phyloP scores from a whole-genome alignment of 768 basidiomycete species.

The Termitomyces sp. region DNA sequence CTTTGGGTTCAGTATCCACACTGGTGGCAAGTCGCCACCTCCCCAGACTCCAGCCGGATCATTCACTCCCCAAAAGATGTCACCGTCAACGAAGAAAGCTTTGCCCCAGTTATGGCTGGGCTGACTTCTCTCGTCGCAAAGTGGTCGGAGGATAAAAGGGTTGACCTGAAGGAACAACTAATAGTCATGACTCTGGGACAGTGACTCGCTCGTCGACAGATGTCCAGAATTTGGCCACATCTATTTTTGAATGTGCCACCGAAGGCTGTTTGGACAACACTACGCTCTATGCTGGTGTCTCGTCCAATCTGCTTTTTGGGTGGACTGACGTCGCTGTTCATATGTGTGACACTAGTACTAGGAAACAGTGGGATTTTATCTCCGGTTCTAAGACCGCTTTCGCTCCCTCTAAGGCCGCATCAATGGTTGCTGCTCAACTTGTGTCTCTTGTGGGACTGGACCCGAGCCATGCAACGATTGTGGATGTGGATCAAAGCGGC shows the following conservation, averaged over 20 bases:
- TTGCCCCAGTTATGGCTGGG: neutral
- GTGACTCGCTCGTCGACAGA: constrained; percentile 1
- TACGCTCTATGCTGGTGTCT: neutral
- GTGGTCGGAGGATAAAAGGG: constrained; percentile 1
- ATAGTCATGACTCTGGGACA: too few relatives aligned
- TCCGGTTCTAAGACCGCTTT: neutral
- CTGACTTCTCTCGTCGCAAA: constrained; percentile 2
- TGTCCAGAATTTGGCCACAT: constrained; percentile 6
- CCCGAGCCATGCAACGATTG: neutral
- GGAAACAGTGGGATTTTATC: too few relatives aligned
- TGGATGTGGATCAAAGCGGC: constrained; percentile 6
- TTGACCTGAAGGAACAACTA: neutral
- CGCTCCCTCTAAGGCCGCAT: neutral
- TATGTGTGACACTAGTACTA: neutral
- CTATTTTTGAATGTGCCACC: constrained; percentile 11
- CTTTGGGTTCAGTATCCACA: constrained; percentile 23
- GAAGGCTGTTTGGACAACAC: neutral
- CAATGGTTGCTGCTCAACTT: neutral
- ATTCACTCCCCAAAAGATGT: neutral
- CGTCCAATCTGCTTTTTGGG: constrained; percentile 7
- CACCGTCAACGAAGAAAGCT: neutral
- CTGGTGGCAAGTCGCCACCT: constrained; percentile 10
- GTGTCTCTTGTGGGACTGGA: constrained; percentile 6
- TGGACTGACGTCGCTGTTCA: constrained; percentile 7
- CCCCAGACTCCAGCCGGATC: constrained; percentile 1